phyloP scores from a whole-genome alignment of 2,329 filamentous ascomycete species.

The Beauveria sp. region DNA sequence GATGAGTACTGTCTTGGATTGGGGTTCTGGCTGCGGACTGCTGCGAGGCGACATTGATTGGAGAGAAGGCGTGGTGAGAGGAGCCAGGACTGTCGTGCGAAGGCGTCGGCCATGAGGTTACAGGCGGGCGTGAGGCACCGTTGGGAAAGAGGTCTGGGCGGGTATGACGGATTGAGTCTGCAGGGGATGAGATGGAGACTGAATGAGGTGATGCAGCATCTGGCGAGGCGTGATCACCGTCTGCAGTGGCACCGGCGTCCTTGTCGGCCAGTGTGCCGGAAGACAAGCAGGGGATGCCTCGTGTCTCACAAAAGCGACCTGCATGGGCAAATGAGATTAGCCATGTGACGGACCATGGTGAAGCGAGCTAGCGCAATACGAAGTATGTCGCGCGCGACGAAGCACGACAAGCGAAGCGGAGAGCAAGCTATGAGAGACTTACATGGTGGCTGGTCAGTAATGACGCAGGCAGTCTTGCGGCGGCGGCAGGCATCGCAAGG shows the following conservation, averaged over 20 bases:
- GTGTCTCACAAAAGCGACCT: conserved; percentile 12
- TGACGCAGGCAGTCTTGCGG: conserved; percentile 40
- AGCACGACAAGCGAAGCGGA: background rate
- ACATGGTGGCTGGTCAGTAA: conserved; percentile 36
- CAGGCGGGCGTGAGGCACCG: background rate
- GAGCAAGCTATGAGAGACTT: conserved; percentile 15
- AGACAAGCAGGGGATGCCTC: conserved; percentile 11
- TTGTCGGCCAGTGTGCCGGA: conserved; percentile 7
- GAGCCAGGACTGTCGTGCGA: conserved; percentile 9
- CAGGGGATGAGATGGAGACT: conserved; percentile 1
- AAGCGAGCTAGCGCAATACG: background rate
- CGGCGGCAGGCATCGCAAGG: conserved; percentile 38
- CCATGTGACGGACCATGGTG: background rate
- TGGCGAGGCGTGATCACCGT: background rate
- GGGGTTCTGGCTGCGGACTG: background rate
- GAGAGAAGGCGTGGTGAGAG: conserved; percentile 4
- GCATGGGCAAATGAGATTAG: background rate
- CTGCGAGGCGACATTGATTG: background rate
- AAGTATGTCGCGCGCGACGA: background rate
- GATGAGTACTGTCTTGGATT: background rate
- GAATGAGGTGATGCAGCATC: conserved; percentile 7
- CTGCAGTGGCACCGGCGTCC: background rate
- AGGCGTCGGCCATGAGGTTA: background rate
- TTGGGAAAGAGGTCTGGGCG: background rate
- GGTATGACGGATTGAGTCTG: conserved; percentile 1